phyloP scores from a whole-genome alignment of 257 asterid species.

The Ophiorrhiza pumila region DNA sequence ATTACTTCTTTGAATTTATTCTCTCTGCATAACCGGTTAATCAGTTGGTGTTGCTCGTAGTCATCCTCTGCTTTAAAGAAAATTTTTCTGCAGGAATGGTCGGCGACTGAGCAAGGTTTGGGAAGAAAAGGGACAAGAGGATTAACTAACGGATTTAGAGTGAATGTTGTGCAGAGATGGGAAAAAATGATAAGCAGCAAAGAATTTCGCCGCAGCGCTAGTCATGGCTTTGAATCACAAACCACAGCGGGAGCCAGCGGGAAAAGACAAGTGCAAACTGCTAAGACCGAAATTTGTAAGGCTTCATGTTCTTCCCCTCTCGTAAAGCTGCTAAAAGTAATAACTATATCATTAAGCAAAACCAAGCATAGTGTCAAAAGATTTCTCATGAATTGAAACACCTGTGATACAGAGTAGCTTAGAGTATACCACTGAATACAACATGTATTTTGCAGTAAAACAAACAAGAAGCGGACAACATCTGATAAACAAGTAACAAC shows the following conservation, averaged over 20 bases:
- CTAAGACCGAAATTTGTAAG: no score
- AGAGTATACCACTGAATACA: neutral
- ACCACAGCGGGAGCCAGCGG: no score
- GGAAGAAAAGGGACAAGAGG: constrained; percentile 27
- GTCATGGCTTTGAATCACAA: no score
- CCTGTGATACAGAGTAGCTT: no score
- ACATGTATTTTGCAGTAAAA: constrained; percentile 7
- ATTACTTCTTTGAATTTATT: constrained; percentile 31
- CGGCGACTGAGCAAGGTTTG: constrained; percentile 14
- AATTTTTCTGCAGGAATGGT: constrained; percentile 9
- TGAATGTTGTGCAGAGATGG: neutral
- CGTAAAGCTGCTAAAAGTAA: no score
- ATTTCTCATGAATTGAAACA: no score
- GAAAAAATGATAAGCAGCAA: neutral
- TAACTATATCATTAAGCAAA: no score
- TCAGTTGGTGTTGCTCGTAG: constrained; percentile 13
- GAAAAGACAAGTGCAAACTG: no score
- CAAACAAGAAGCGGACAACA: constrained; percentile 15
- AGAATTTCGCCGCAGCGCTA: constrained; percentile 10
- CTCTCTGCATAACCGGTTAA: constrained; percentile 19
- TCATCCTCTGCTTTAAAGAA: neutral
- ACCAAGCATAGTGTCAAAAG: no score
- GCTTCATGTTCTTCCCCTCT: no score
- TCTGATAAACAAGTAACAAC: neutral
- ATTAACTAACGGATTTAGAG: neutral